Conservation (phyloP, 2,329 filamentous ascomycete genomes). For the Diaporthe australafricana region DNA sequence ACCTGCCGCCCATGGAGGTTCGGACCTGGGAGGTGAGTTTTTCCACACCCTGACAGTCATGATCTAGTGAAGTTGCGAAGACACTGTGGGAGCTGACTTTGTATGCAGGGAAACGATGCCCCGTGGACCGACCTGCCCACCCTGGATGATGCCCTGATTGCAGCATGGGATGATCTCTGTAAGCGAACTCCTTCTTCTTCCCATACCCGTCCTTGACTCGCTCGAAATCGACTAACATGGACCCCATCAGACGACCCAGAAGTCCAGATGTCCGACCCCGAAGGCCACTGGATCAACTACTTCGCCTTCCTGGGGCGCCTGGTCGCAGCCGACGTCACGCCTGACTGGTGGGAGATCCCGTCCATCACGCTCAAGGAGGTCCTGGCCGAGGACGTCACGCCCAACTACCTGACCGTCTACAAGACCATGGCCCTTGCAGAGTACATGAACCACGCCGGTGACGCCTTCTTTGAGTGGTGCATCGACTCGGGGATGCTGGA, state of each 20-base stretch:
- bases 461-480: slow-evolving; percentile 36
- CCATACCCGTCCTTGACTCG: no score
- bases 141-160: slow-evolving; percentile 34
- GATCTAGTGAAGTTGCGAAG: neutral
- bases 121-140: slow-evolving; percentile 37
- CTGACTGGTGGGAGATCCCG: slow-evolving; percentile 37
- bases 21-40: slow-evolving; percentile 36
- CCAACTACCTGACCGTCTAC: slow-evolving; percentile 29
- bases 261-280: slow-evolving; percentile 31
- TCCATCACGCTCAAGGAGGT: slow-evolving; percentile 36
- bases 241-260: slow-evolving; percentile 30
- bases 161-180: slow-evolving; percentile 37
- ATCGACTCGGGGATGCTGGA: slow-evolving; percentile 34
- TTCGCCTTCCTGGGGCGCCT: slow-evolving; percentile 37
- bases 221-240: neutral
- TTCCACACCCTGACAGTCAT: neutral
- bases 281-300: slow-evolving; percentile 35
- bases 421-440: slow-evolving; percentile 38
- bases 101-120: slow-evolving; percentile 33
- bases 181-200: neutral
- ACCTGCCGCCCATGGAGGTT: slow-evolving; percentile 36
- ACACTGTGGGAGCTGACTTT: slow-evolving; percentile 13
- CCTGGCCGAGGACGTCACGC: slow-evolving; percentile 29
- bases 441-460: slow-evolving; percentile 36
- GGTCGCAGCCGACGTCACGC: slow-evolving; percentile 34